Percentiles rank a stretch among this genome's conserved stretches.
phyloP scores from a whole-genome alignment of 2,329 filamentous ascomycete genomes.

The Zopfia rhizophila region DNA sequence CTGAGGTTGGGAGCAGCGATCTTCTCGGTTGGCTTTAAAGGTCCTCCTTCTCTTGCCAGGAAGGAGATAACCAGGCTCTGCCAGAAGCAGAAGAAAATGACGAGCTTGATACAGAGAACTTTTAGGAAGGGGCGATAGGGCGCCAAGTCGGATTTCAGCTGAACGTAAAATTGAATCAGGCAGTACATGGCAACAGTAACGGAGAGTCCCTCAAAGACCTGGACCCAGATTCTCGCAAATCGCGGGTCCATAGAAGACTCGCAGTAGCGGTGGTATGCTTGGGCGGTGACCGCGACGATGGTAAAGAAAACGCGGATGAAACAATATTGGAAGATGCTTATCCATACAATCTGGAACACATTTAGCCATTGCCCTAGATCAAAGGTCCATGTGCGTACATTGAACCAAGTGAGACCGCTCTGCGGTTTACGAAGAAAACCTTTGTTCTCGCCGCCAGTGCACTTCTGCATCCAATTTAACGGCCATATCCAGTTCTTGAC shows the following conservation, averaged over 20 bases:
- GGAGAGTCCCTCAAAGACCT: constrained; percentile 75
- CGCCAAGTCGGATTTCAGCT: constrained; percentile 74
- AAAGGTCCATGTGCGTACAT: constrained; percentile 58
- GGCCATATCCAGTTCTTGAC: constrained; percentile 81
- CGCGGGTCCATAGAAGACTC: constrained; percentile 79
- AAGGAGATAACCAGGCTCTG: constrained; percentile 71
- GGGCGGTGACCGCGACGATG: constrained; percentile 77
- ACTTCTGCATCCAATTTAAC: constrained; percentile 74
- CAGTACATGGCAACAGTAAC: constrained; percentile 90
- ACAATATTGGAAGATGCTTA: constrained; percentile 86
- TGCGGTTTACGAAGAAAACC: constrained; percentile 78
- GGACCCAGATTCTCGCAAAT: constrained; percentile 87
- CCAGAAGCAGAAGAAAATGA: constrained; percentile 94
- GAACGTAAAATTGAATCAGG: constrained; percentile 86
- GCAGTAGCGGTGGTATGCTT: constrained; percentile 78
- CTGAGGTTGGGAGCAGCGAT: constrained; percentile 80
- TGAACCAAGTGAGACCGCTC: constrained; percentile 90
- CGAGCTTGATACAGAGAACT: constrained; percentile 86
- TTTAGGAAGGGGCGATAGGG: constrained; percentile 81
- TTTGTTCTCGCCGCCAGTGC: constrained; percentile 72
- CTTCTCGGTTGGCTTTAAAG: constrained; percentile 69
- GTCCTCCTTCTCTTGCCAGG: constrained; percentile 68
- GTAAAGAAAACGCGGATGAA: constrained; percentile 84
- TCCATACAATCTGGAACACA: constrained; percentile 73
- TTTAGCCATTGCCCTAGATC: constrained; percentile 28